A percentile compares a stretch with the other conserved stretches of the same genome.
Evolutionary conservation across 306 rosid genomes (phyloP).

Genomic region (Myrica gale): DNA sequence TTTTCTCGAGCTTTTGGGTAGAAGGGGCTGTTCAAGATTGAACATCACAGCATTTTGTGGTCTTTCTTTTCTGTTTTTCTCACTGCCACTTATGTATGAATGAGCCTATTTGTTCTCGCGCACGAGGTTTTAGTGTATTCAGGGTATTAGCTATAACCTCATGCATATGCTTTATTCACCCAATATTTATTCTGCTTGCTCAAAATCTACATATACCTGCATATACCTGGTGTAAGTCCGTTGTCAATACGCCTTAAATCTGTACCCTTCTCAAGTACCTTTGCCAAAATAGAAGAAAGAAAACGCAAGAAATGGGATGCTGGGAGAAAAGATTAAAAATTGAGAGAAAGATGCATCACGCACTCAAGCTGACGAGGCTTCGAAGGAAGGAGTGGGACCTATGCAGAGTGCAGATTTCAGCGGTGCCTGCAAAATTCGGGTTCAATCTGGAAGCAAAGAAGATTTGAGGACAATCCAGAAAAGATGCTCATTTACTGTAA

Average conservation of each 20-base stretch:
- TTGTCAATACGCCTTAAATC: no score
- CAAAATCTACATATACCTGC: no score
- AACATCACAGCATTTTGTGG: neutral
- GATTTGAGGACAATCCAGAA: neutral
- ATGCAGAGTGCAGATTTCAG: neutral
- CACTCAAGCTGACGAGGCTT: neutral
- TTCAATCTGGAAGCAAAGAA: neutral
- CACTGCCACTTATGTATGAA: neutral
- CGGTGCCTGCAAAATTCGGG: neutral
- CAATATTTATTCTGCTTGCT: no score
- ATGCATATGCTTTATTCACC: no score
- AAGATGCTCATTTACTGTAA: no score
- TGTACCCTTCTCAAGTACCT: no score
- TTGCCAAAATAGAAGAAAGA: no score
- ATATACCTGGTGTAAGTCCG: no score
- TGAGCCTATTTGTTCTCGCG: neutral
- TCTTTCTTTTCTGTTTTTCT: neutral
- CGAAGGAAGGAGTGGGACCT: neutral
- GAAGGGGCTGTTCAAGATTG: neutral
- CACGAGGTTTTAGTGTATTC: neutral
- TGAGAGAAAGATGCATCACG: no score
- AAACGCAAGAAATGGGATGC: no score
- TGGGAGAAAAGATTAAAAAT: no score
- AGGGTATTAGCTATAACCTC: no score
- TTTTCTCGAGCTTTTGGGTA: neutral